A percentile compares a stretch with the other conserved stretches of the same genome.
These are phyloP conservation scores for Alternaria brassicicola DNA, from an alignment of 2,329 filamentous ascomycete species.

Conservation along the genomic window DNA sequence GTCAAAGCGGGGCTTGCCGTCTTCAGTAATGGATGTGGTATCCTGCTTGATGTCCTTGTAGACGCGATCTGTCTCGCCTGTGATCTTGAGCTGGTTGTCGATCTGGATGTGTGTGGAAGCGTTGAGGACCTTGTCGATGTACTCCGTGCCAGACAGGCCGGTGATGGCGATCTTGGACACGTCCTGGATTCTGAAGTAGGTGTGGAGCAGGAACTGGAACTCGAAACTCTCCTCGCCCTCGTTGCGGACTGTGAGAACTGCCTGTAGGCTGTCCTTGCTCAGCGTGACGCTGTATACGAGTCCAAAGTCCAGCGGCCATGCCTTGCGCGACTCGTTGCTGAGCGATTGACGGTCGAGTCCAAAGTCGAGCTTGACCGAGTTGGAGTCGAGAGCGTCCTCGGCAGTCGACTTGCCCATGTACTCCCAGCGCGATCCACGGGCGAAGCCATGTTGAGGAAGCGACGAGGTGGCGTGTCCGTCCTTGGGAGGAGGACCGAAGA, in stretches of 20 bases:
- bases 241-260: constrained; percentile 86
- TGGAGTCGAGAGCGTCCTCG: constrained; percentile 58
- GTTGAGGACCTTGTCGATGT: constrained; percentile 82
- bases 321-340: constrained; percentile 68
- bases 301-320: constrained; percentile 87
- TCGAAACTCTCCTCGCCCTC: constrained; percentile 83
- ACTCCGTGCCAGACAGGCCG: constrained; percentile 77
- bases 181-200: constrained; percentile 85
- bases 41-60: constrained; percentile 72
- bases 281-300: constrained; percentile 93
- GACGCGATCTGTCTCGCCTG: constrained; percentile 83
- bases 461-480: constrained; percentile 76
- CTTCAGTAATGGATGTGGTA: constrained; percentile 68
- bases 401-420: constrained; percentile 87
- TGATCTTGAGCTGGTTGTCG: constrained; percentile 69
- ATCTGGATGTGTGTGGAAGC: constrained; percentile 68
- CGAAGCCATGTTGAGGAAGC: constrained; percentile 94
- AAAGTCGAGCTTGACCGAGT: constrained; percentile 90
- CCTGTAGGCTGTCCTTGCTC: constrained; percentile 74
- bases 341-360: constrained; percentile 79
- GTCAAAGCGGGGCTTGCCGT: constrained; percentile 69
- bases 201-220: constrained; percentile 90
- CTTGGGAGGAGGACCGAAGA: constrained; percentile 79
- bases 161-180: constrained; percentile 74
- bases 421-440: constrained; percentile 88